phyloP scores from a whole-genome alignment of 1,139 yeast species.

The Debaryomycetaceae sp. region DNA sequence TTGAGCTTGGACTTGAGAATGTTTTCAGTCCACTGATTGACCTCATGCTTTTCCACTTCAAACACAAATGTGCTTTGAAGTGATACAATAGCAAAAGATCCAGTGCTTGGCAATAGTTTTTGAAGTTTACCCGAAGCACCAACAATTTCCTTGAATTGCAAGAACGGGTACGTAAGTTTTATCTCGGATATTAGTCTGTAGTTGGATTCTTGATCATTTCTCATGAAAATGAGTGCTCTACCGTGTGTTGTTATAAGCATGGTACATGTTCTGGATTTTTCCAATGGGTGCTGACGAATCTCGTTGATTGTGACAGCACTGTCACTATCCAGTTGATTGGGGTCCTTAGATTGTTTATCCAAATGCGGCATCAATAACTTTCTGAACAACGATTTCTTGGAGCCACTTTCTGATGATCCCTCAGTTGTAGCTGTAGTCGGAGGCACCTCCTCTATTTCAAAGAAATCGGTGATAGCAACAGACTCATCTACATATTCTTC shows the following conservation, averaged over 20 bases:
- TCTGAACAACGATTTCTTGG: slow-evolving; percentile 21
- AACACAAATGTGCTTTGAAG: slow-evolving; percentile 45
- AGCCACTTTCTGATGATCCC: slow-evolving; percentile 5
- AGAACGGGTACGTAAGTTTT: slow-evolving; percentile 42
- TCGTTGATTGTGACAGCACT: neutral
- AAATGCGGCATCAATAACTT: slow-evolving; percentile 24
- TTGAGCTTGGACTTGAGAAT: slow-evolving; percentile 48
- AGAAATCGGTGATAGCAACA: slow-evolving; percentile 28
- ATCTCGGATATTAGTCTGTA: slow-evolving; percentile 48
- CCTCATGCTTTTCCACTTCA: slow-evolving; percentile 56
- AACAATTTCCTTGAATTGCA: slow-evolving; percentile 55
- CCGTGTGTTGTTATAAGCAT: slow-evolving; percentile 56
- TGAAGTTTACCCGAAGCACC: slow-evolving; percentile 26
- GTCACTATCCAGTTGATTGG: slow-evolving; percentile 1
- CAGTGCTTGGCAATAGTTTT: slow-evolving; percentile 37
- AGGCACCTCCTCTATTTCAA: slow-evolving; percentile 18
- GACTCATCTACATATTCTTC: slow-evolving; percentile 20
- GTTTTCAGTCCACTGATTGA: slow-evolving; percentile 54
- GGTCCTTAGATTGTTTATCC: slow-evolving; percentile 10
- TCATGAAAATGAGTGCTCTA: slow-evolving; percentile 47
- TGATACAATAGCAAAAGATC: slow-evolving; percentile 55
- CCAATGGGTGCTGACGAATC: slow-evolving; percentile 27
- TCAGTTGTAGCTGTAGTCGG: slow-evolving; percentile 1
- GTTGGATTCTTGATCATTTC: slow-evolving; percentile 29
- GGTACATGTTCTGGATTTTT: slow-evolving; percentile 41